Evolutionary conservation across 2,329 filamentous ascomycete genomes (phyloP), one percentile per base, ranked within the genome.

Genomic region (Dactylonectria estremocensis): DNA sequence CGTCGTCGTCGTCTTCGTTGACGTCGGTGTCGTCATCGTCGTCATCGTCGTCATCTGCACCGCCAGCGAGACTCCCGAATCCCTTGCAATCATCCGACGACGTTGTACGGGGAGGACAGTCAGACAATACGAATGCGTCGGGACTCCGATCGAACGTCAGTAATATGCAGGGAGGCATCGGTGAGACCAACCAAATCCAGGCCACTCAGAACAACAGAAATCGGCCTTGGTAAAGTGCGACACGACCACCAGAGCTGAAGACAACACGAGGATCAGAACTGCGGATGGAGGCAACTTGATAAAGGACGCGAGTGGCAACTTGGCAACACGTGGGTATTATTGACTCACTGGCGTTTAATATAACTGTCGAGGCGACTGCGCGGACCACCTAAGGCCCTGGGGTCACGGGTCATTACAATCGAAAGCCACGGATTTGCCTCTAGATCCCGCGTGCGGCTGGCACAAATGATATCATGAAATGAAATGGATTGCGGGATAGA

Each of bases 221-320:
- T 31, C 71, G 63, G 14, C 57, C 65, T 53, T 74, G 68, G 73
- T 74, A 64, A 43, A 35, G 55, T 7, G 58, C 24, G n/a, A n/a
- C 13, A 24, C 45, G 45, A 46, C 24, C 55, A 58, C 13, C 20
- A 10, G 20, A 35, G 33, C 40, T 22, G 43, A 14, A 48, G 20
- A 45, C 22, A 40, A 40, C 13, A n/a, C 4, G 45, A 37, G 10
- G 49, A 28, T 28, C 24, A 28, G 24, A 28, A 28, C 24, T 52
- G 49, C 16, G 24, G 16, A 20, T 31, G 24, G 49, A 20, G n/a
- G 18, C 28, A 35, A 40, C 22, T 40, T 8, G 40, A 5, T 31
- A 9, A 31, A 28, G 4, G 24, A 28, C 24, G 14, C n/a, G 20
- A 55, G 37, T 35, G 18, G 31, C 40, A 40, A 14, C 43, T 22